Conservation (phyloP, 176 grass and related monocot genomes). For the Poa annua region DNA sequence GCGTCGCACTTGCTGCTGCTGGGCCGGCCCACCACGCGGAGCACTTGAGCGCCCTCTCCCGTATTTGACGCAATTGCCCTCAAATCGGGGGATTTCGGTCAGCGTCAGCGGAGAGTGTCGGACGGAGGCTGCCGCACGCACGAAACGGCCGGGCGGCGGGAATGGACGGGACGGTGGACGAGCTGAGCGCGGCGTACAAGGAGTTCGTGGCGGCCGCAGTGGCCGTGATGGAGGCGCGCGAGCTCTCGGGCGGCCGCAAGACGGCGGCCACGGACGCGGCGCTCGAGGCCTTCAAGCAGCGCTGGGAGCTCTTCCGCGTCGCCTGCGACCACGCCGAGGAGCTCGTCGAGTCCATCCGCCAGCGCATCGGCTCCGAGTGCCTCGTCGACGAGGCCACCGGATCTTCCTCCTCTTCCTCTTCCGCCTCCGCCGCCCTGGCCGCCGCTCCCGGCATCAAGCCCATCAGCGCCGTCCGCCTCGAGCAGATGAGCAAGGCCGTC, state of each 20-base stretch:
- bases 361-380: conserved; percentile 87
- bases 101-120: background rate
- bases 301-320: conserved; percentile 34
- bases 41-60: background rate
- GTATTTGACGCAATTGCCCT: background rate
- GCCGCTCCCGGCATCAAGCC: conserved; percentile 27
- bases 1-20: background rate
- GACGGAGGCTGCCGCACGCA: conserved; percentile 2
- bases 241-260: conserved; percentile 53
- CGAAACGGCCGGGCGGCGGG: conserved; percentile 20
- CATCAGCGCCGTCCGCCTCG: conserved; percentile 32
- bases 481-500: conserved; percentile 36
- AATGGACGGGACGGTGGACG: conserved; percentile 74
- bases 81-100: background rate
- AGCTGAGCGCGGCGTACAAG: conserved; percentile 58
- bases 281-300: conserved; percentile 29
- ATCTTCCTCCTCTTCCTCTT: conserved; percentile 3
- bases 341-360: conserved; percentile 53
- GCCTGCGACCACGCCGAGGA: conserved; percentile 36
- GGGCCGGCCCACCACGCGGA: background rate
- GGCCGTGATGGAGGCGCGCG: conserved; percentile 55
- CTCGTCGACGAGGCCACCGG: conserved; percentile 90
- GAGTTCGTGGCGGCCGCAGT: conserved; percentile 53
- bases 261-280: conserved; percentile 50
- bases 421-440: background rate